Percentiles rank a stretch among this genome's conserved stretches.
phyloP scores from a whole-genome alignment of 2,329 filamentous ascomycete species.

The Scytalidium sp. region DNA sequence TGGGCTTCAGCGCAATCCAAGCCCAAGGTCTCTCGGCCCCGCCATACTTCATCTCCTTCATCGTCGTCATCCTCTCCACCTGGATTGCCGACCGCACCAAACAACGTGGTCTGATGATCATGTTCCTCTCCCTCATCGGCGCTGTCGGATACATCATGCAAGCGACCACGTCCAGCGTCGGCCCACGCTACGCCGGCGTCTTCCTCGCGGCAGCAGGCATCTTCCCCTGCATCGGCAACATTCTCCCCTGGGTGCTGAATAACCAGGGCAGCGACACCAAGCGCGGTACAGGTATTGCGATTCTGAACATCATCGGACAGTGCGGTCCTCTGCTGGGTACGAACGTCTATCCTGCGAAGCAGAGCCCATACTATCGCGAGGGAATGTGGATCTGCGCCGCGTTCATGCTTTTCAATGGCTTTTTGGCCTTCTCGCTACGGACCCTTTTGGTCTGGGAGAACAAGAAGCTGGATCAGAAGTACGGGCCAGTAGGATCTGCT shows the following conservation, averaged over 20 bases:
- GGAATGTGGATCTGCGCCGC: constrained; percentile 59
- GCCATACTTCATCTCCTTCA: constrained; percentile 65
- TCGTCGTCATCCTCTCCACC: constrained; percentile 58
- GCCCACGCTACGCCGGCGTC: constrained; percentile 43
- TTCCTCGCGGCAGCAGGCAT: constrained; percentile 58
- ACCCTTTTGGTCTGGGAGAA: constrained; percentile 59
- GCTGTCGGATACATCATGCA: constrained; percentile 64
- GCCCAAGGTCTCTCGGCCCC: constrained; percentile 72
- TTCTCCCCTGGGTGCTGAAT: constrained; percentile 67
- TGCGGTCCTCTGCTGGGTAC: constrained; percentile 62
- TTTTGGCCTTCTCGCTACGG: constrained; percentile 51
- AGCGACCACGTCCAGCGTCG: constrained; percentile 46
- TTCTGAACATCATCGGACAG: constrained; percentile 67
- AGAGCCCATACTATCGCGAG: constrained; percentile 45
- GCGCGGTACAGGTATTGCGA: constrained; percentile 61
- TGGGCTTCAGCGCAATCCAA: constrained; percentile 65
- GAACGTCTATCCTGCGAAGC: constrained; percentile 53
- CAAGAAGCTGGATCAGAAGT: constrained; percentile 49
- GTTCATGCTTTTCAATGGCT: constrained; percentile 58
- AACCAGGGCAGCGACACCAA: constrained; percentile 69
- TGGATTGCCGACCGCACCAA: constrained; percentile 63
- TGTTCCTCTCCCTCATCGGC: constrained; percentile 52
- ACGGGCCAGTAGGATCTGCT: constrained; percentile 11
- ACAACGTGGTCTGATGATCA: constrained; percentile 61
- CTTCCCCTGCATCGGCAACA: constrained; percentile 67